These are phyloP conservation scores for Inga leiocalycina DNA, from an alignment of 306 rosid genomes.

Conservation along the genomic window DNA sequence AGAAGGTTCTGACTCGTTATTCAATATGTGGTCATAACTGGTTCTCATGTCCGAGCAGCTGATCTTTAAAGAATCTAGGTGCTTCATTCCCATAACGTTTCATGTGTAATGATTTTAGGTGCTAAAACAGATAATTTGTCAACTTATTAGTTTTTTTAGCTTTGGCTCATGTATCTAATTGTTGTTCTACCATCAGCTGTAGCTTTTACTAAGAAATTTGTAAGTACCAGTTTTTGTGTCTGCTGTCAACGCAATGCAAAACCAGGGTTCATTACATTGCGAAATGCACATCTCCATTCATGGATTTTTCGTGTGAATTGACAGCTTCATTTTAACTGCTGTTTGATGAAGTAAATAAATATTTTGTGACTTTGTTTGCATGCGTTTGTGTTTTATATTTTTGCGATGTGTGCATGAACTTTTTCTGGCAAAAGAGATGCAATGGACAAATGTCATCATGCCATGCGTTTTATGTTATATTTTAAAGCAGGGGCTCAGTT, in stretches of 20 bases:
- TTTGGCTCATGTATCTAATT: neutral
- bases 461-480: neutral
- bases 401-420: neutral
- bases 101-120: neutral
- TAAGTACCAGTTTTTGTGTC: neutral
- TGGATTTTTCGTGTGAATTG: neutral
- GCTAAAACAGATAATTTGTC: neutral
- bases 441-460: neutral
- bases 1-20: neutral
- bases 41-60: neutral
- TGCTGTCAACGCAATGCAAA: neutral
- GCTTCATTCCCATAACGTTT: neutral
- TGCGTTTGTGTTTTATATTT: neutral
- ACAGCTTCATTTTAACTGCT: neutral
- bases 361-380: neutral
- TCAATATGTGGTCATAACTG: neutral
- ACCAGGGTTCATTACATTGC: neutral
- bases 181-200: neutral
- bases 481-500: neutral
- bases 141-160: neutral
- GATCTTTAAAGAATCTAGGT: neutral
- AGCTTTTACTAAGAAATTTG: neutral
- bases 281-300: neutral
- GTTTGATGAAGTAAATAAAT: neutral
- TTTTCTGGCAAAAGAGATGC: neutral